phyloP scores from a whole-genome alignment of 140 eudicot genomes.

The Erigeron philadelphicus region DNA sequence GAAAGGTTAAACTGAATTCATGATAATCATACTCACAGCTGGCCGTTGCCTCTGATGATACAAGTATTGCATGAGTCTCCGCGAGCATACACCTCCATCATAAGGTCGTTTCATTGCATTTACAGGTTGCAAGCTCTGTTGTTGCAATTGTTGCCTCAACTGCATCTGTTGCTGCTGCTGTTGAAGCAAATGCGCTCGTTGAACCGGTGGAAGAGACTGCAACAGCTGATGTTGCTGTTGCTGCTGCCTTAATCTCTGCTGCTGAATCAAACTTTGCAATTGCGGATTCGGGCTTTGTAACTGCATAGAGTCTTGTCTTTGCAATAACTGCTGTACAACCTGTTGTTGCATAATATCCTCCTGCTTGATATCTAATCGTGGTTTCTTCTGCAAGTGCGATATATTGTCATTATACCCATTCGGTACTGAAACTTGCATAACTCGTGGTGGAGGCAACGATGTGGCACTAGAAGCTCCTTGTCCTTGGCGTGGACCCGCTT shows the following conservation, averaged over 20 bases:
- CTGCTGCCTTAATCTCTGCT: conserved; percentile 81
- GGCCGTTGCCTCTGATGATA: conserved; percentile 92
- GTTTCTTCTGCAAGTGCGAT: conserved; percentile 87
- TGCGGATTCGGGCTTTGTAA: conserved; percentile 72
- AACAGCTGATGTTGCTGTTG: conserved; percentile 74
- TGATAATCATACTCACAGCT: conserved; percentile 54
- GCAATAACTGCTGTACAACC: conserved; percentile 71
- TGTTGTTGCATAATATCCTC: conserved; percentile 83
- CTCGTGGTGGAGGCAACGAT: conserved; percentile 52
- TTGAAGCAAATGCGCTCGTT: conserved; percentile 74
- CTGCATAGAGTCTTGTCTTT: conserved; percentile 81
- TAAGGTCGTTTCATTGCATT: conserved; percentile 63
- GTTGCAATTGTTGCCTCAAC: conserved; percentile 71
- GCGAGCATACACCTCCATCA: conserved; percentile 93
- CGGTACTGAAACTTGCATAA: conserved; percentile 57
- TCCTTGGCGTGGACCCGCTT: conserved; percentile 53
- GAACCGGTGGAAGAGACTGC: conserved; percentile 83
- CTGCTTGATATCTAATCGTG: conserved; percentile 87
- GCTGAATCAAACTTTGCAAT: conserved; percentile 72
- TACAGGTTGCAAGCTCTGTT: conserved; percentile 61
- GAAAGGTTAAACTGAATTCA: conserved; percentile 1
- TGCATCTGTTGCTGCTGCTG: conserved; percentile 78
- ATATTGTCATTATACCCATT: conserved; percentile 43
- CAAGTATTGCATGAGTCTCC: conserved; percentile 85
- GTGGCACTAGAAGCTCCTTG: conserved; percentile 64